phyloP scores from a whole-genome alignment of 169 alveolate genomes.

The Theileria orientalis region DNA sequence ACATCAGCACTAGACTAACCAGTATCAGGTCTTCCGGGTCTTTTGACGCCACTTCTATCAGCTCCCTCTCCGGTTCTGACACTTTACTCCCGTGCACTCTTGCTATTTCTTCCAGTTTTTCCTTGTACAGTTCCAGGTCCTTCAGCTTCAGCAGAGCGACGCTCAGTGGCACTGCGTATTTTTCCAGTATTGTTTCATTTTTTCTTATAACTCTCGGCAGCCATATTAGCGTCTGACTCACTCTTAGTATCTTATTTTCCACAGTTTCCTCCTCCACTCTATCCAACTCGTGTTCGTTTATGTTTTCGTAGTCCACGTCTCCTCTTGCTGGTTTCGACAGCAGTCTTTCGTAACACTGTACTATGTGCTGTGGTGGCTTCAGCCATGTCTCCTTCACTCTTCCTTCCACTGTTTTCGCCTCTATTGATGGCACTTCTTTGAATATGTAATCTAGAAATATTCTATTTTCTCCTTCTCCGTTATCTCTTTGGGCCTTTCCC shows the following conservation, averaged over 20 bases:
- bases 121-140: slow-evolving; percentile 39
- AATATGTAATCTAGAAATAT: slow-evolving; percentile 26
- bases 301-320: slow-evolving; percentile 33
- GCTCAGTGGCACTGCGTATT: slow-evolving; percentile 36
- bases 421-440: slow-evolving; percentile 24
- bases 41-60: neutral
- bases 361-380: slow-evolving; percentile 59
- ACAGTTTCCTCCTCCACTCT: slow-evolving; percentile 14
- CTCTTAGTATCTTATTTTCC: neutral
- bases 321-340: slow-evolving; percentile 40
- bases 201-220: slow-evolving; percentile 25
- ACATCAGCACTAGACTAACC: slow-evolving; percentile 5
- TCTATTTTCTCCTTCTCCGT: neutral
- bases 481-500: slow-evolving; percentile 1
- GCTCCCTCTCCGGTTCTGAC: neutral
- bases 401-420: neutral
- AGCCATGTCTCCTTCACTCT: slow-evolving; percentile 16
- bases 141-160: slow-evolving; percentile 27
- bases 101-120: slow-evolving; percentile 5
- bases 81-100: neutral
- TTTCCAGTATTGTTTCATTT: slow-evolving; percentile 40
- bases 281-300: slow-evolving; percentile 22
- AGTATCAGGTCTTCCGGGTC: slow-evolving; percentile 29
- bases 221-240: slow-evolving; percentile 44
- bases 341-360: slow-evolving; percentile 60